phyloP scores from a whole-genome alignment of 2,329 filamentous ascomycete genomes.

The Aureobasidium pullulans region DNA sequence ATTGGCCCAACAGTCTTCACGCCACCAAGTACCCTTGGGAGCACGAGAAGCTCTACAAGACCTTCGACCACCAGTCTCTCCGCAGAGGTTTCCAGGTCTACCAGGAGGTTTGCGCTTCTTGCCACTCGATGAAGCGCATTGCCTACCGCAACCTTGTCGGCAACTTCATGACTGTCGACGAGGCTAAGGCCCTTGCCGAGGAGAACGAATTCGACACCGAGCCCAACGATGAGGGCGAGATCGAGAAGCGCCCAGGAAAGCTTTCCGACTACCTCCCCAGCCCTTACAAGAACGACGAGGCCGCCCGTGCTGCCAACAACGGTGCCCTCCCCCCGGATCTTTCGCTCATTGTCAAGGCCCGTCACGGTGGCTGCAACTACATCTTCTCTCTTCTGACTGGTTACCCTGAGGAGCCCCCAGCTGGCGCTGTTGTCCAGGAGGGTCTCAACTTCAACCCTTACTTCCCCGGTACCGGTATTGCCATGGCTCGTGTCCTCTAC shows the following conservation, averaged over 20 bases:
- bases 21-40: conserved; percentile 91
- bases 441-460: conserved; percentile 99
- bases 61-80: conserved; percentile 94
- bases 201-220: conserved; percentile 98
- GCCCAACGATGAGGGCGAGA: conserved; percentile 95
- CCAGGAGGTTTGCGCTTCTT: conserved; percentile 94
- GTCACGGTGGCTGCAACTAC: conserved; percentile 97
- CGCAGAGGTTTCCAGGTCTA: conserved; percentile 99
- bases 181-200: conserved; percentile 94
- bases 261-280: conserved; percentile 91
- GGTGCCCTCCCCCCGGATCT: conserved; percentile 96
- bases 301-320: conserved; percentile 94
- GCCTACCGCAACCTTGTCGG: conserved; percentile 91
- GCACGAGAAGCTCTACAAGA: conserved; percentile 85
- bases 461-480: conserved; percentile 98
- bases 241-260: conserved; percentile 97
- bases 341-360: conserved; percentile 93
- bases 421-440: conserved; percentile 73
- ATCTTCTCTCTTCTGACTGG: conserved; percentile 95
- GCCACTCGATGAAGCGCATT: conserved; percentile 91
- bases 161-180: conserved; percentile 86
- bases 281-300: conserved; percentile 99
- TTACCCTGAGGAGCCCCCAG: conserved; percentile 92
- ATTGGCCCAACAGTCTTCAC: conserved; percentile 63
- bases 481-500: conserved; percentile 97